Conservation (phyloP, 2,329 filamentous ascomycete genomes). For the Ceratocystis papillata region DNA sequence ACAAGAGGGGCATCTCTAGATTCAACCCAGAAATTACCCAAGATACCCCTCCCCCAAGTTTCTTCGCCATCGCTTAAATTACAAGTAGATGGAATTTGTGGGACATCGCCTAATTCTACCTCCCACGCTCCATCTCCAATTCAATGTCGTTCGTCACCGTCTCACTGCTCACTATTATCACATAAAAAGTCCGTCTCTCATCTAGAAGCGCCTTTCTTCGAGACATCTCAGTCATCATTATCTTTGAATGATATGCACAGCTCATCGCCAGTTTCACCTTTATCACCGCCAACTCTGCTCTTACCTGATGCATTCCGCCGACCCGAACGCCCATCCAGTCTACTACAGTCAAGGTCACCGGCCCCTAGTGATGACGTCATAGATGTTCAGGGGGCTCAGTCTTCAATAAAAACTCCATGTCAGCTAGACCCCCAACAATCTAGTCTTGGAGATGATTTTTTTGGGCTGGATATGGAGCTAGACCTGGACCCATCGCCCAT, state of each 20-base stretch:
- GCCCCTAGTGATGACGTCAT: neutral
- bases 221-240: neutral
- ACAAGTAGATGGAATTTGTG: neutral
- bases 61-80: neutral
- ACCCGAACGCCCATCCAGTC: neutral
- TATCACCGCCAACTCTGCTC: conserved; percentile 1
- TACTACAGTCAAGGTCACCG: neutral
- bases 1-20: neutral
- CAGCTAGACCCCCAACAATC: neutral
- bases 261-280: neutral
- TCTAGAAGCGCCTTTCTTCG: neutral
- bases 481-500: neutral
- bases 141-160: neutral
- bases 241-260: neutral
- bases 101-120: neutral
- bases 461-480: neutral
- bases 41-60: neutral
- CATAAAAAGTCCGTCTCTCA: neutral
- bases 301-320: conserved; percentile 2
- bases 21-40: neutral
- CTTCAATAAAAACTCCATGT: neutral
- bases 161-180: neutral
- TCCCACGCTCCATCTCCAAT: too few species aligned
- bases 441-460: neutral
- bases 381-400: neutral